Evolutionary conservation across 1,284 basidiomycete genomes (phyloP).

Genomic region (Puccinia brachypodii): DNA sequence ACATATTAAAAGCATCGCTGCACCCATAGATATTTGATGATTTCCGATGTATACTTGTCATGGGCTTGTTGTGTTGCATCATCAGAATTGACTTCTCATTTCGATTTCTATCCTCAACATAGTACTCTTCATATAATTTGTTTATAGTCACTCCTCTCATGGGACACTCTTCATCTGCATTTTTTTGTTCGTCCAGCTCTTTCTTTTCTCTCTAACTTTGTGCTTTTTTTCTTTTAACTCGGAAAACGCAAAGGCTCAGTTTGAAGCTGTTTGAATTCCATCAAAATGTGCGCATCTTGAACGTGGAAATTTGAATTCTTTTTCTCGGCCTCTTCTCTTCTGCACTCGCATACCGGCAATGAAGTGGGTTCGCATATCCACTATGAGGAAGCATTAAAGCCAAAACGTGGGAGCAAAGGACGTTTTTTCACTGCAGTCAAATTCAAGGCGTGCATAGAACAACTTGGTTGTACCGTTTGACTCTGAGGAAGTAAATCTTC

Average conservation of each 20-base stretch:
- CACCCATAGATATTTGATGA: conserved; percentile 1
- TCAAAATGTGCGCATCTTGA: neutral
- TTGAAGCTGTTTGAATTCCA: neutral
- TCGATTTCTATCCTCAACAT: neutral
- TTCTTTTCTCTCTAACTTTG: neutral
- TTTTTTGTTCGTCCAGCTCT: neutral
- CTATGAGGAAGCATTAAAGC: too few relatives aligned
- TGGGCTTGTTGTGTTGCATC: conserved; percentile 4
- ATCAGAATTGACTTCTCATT: conserved; percentile 5
- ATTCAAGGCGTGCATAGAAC: too few relatives aligned
- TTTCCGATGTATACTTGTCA: conserved; percentile 22
- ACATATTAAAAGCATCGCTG: neutral
- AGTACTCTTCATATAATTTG: neutral
- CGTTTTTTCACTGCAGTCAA: too few relatives aligned
- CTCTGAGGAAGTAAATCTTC: too few relatives aligned
- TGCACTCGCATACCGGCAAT: too few relatives aligned
- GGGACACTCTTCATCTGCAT: neutral
- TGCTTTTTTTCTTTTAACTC: neutral
- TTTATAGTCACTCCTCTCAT: neutral
- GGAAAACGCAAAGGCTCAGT: neutral
- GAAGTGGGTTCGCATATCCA: too few relatives aligned
- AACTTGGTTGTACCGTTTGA: too few relatives aligned
- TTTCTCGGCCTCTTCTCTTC: too few relatives aligned
- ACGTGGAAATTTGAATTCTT: too few relatives aligned
- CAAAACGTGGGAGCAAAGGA: too few relatives aligned